Base-by-base conservation (phyloP, 202 grass and related monocot species). In the Hordeum pubiflorum region DNA sequence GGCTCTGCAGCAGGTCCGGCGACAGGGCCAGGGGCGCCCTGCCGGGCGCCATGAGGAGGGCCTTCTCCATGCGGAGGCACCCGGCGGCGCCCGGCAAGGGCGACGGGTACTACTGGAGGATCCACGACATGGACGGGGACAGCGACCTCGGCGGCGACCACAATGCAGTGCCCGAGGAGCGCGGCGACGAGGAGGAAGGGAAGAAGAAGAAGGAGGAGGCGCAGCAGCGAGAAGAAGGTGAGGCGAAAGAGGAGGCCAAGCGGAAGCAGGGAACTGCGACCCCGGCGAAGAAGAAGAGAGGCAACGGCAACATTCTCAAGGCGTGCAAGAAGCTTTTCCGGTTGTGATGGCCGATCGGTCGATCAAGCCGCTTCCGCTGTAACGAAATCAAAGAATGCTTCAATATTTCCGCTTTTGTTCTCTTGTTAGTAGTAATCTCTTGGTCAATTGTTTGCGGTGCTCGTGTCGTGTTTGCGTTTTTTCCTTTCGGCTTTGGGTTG, bases 71-170 rank as follows among this genome's bases (percentile, higher is more conserved):
- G 85, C 66, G 85, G 78, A 77, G 81, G 77, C 80, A 78, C 50
- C 81, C 89, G 1, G 83, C 66, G 1, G 46, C 72, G 0, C 79
- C 17, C 37, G 24, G 58, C 52, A 29, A 10, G 33, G 85, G 73
- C 4, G 89, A 85, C 54, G 85, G 82, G 20, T 82, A 88, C 89
- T 91, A 91, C 85, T 85, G 82, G 85, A 91, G 85, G 78, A 91
- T 91, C 77, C 85, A 85, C 83, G 79, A 88, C 86, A 84, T 82
- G 78, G 82, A 91, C 0, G 83, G 89, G 5, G 76, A 39, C 34
- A 58, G 61, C 81, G 85, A 87, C 17, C 32, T 63, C 22, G 13
- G 48, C 26, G 39, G 40, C 29, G 68, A 27, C 17, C 52, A 5
- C 59, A 79, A 36, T 78, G 57, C 63, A 0, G 29, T 0, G 10